Evolutionary conservation across 495 filamentous ascomycete genomes (phyloP).

Genomic region (Penicillium psychrofluorescens): DNA sequence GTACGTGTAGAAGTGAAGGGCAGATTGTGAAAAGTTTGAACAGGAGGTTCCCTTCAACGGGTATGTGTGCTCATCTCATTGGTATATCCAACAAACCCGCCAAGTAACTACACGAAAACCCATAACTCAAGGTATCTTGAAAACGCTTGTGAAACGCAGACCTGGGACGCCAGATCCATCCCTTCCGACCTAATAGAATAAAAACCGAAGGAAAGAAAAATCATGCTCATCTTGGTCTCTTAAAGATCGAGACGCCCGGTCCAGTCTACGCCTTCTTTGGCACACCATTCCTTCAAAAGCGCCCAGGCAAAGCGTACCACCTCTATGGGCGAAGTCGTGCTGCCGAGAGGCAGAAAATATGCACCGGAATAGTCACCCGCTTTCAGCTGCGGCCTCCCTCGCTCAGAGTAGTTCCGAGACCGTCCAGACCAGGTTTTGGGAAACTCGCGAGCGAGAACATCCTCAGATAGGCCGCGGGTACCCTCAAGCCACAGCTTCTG

Average conservation of each 20-base stretch:
- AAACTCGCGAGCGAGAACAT: slow-evolving; percentile 34
- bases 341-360: slow-evolving; percentile 37
- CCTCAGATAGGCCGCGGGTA: slow-evolving; percentile 34
- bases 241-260: slow-evolving; percentile 26
- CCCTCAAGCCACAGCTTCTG: slow-evolving; percentile 40
- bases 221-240: background rate
- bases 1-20: too few species aligned
- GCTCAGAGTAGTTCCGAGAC: slow-evolving; percentile 27
- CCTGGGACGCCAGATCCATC: slow-evolving; percentile 6
- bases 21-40: too few species aligned
- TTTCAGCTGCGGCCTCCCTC: slow-evolving; percentile 25
- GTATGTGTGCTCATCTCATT: too few species aligned
- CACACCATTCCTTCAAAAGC: slow-evolving; percentile 40
- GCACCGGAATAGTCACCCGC: slow-evolving; percentile 35
- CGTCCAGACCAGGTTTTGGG: slow-evolving; percentile 40
- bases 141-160: slow-evolving; percentile 13
- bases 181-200: background rate
- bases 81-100: slow-evolving; percentile 12
- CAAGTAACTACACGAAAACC: slow-evolving; percentile 16
- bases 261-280: slow-evolving; percentile 36
- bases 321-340: slow-evolving; percentile 35
- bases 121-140: slow-evolving; percentile 36
- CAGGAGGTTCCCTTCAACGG: background rate
- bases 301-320: slow-evolving; percentile 39
- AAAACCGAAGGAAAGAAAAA: background rate